Percentiles rank a stretch among this genome's conserved stretches.
Evolutionary conservation across 495 filamentous ascomycete genomes (phyloP).

Genomic region (Hypoxylon trugodes): DNA sequence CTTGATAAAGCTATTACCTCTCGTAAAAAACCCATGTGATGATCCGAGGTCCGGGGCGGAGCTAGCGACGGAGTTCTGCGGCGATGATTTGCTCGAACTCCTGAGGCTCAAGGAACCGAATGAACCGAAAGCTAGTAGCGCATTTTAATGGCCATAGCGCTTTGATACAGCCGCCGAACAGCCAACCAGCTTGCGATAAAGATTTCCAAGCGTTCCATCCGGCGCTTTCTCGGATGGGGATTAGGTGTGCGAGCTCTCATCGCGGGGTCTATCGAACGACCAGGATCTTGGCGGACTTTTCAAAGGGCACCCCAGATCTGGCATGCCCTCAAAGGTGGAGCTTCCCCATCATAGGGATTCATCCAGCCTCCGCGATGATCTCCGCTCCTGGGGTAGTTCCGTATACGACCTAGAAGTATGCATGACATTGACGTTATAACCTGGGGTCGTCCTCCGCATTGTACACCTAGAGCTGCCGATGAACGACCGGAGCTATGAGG

Average conservation of each 20-base stretch:
- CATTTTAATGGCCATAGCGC: neutral
- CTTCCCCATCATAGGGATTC: constrained; percentile 13
- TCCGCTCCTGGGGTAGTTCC: constrained; percentile 7
- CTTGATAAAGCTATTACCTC: neutral
- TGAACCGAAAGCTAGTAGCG: neutral
- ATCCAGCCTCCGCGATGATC: constrained; percentile 9
- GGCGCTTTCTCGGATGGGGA: constrained; percentile 35
- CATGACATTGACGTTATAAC: constrained; percentile 25
- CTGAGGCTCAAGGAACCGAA: constrained; percentile 1
- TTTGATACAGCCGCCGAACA: constrained; percentile 1
- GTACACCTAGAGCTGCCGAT: constrained; percentile 26
- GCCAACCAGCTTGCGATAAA: neutral
- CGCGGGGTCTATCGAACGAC: constrained; percentile 9
- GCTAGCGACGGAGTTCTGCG: constrained; percentile 17
- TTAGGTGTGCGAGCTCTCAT: neutral
- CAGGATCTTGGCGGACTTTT: constrained; percentile 13
- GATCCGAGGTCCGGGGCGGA: constrained; percentile 14
- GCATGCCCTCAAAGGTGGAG: constrained; percentile 24
- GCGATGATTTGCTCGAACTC: constrained; percentile 12
- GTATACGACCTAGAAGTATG: constrained; percentile 17
- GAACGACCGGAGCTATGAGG: constrained; percentile 33
- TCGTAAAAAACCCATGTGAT: neutral
- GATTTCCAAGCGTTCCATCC: constrained; percentile 22
- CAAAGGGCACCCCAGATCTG: constrained; percentile 20
- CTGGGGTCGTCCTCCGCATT: constrained; percentile 20